phyloP scores from a whole-genome alignment of 2,329 filamentous ascomycete genomes.

The Paraphoma chrysanthemicola region DNA sequence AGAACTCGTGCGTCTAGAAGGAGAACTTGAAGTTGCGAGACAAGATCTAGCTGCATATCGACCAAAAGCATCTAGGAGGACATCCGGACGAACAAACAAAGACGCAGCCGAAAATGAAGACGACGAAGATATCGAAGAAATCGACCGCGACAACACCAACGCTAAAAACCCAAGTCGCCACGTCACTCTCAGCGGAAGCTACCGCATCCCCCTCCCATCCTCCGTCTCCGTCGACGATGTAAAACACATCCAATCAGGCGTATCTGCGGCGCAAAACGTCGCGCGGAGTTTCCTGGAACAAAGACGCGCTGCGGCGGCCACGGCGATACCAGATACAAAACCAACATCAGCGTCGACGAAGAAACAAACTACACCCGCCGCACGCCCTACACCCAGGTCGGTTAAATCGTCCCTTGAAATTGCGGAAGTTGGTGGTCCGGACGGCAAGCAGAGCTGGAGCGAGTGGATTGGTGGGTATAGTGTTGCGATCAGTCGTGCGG shows the following conservation, averaged over 20 bases:
- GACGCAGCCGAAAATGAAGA: conserved; percentile 5
- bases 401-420: conserved; percentile 23
- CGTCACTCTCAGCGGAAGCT: conserved; percentile 44
- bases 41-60: conserved; percentile 37
- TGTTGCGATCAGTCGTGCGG: conserved; percentile 43
- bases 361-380: background rate
- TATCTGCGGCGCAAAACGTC: conserved; percentile 43
- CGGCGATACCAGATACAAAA: no score
- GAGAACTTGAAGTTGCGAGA: conserved; percentile 41
- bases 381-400: conserved; percentile 8
- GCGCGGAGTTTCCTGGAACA: conserved; percentile 43
- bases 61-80: conserved; percentile 13
- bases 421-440: conserved; percentile 12
- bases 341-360: background rate
- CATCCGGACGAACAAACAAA: conserved; percentile 10
- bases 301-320: conserved; percentile 21
- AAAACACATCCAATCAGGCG: conserved; percentile 42
- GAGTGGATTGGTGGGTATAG: conserved; percentile 50
- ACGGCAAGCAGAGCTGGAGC: conserved; percentile 40
- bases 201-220: conserved; percentile 45
- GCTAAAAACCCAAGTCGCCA: conserved; percentile 25
- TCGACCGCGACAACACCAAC: conserved; percentile 21
- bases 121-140: conserved; percentile 36
- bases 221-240: conserved; percentile 42
- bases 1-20: conserved; percentile 39